Evolutionary conservation across 805 yeast genomes (phyloP).

Genomic region (Kodamaea neixiangensis): DNA sequence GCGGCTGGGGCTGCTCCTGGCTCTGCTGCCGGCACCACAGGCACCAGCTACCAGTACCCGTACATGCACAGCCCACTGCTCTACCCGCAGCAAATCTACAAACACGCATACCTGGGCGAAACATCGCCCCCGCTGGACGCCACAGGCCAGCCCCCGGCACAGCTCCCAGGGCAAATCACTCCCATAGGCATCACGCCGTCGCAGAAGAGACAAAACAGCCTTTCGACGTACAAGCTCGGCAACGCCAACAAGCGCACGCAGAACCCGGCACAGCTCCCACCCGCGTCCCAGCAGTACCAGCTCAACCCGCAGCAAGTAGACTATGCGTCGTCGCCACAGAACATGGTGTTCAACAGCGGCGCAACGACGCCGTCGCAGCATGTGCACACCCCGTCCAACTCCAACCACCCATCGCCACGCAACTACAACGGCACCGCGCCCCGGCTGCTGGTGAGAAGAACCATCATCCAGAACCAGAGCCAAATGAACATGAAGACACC

Average conservation of each 20-base stretch:
- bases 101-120: background rate
- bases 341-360: constrained; percentile 1
- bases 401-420: constrained; percentile 12
- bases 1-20: background rate
- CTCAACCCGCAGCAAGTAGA: background rate
- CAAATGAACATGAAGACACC: constrained; percentile 34
- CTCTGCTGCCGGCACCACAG: background rate
- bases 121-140: background rate
- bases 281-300: background rate
- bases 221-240: constrained; percentile 33
- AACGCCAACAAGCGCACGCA: constrained; percentile 40
- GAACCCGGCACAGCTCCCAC: constrained; percentile 19
- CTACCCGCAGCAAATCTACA: background rate
- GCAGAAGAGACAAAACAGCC: constrained; percentile 40
- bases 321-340: constrained; percentile 7
- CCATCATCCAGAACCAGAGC: constrained; percentile 12
- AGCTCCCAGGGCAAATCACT: constrained; percentile 4
- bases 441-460: constrained; percentile 17
- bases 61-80: constrained; percentile 1
- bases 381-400: constrained; percentile 9
- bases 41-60: background rate
- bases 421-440: constrained; percentile 8
- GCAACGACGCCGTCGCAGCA: constrained; percentile 3
- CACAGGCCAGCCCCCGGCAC: background rate
- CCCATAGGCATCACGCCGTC: background rate